These are phyloP conservation scores for Mortierella sp. DNA, from an alignment of 371 early-diverging fungal species.

Conservation along the genomic window DNA sequence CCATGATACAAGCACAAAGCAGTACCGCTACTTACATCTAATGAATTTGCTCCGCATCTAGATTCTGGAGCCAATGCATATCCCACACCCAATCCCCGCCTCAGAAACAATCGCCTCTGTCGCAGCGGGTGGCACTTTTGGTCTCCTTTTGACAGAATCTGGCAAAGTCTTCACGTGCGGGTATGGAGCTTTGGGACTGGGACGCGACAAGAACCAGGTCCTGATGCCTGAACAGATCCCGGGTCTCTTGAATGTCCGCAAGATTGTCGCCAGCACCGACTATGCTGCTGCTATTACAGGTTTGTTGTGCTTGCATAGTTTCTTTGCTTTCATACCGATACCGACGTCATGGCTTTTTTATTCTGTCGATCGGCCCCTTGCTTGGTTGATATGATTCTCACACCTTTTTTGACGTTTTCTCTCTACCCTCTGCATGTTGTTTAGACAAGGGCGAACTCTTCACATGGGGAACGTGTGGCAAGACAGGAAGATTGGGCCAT, in stretches of 20 bases:
- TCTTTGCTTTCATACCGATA: neutral
- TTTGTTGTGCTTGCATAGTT: conserved; percentile 19
- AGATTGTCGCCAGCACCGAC: conserved; percentile 71
- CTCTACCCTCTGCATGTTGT: neutral
- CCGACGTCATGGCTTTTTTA: neutral
- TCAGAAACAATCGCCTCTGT: conserved; percentile 63
- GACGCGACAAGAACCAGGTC: conserved; percentile 63
- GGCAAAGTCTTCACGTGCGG: conserved; percentile 81
- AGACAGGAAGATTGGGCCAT: conserved; percentile 67
- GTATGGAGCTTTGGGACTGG: conserved; percentile 81
- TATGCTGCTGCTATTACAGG: conserved; percentile 74
- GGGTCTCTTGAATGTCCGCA: conserved; percentile 51
- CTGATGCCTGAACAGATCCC: conserved; percentile 61
- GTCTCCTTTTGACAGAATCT: conserved; percentile 71
- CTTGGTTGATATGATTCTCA: neutral
- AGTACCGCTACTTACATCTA: neutral
- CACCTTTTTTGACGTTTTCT: neutral
- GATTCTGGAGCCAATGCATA: conserved; percentile 73
- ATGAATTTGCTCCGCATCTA: conserved; percentile 27
- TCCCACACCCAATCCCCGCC: conserved; percentile 62
- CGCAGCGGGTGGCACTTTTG: conserved; percentile 85
- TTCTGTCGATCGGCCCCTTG: too few relatives aligned
- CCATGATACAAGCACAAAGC: too few relatives aligned
- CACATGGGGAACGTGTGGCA: conserved; percentile 74
- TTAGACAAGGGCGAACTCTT: conserved; percentile 67